Conservation (phyloP, 345 rosid genomes). For the Eucalyptus polybractea region DNA sequence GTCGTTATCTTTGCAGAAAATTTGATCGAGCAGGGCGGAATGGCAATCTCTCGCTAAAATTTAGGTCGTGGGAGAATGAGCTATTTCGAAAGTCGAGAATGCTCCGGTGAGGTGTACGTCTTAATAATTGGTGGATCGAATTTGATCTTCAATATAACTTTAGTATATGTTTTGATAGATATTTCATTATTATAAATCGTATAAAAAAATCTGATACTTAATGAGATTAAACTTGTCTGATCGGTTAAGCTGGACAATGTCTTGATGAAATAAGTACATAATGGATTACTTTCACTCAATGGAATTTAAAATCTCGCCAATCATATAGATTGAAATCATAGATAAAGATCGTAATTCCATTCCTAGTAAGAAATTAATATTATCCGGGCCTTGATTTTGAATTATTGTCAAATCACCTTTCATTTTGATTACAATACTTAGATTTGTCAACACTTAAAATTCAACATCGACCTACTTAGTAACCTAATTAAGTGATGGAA, state of each 20-base stretch:
- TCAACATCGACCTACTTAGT: not conserved
- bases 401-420: not conserved
- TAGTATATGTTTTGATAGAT: accelerated
- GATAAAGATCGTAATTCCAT: not conserved
- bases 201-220: not conserved
- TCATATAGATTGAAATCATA: not conserved
- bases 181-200: accelerated
- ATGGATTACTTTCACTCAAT: not conserved
- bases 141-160: not conserved
- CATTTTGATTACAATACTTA: not conserved
- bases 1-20: not conserved
- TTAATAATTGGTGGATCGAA: not conserved
- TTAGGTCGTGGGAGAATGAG: not conserved
- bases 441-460: not conserved
- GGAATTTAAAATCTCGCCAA: not conserved
- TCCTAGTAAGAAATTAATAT: not conserved
- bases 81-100: not conserved
- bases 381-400: not conserved
- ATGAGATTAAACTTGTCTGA: not conserved
- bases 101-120: not conserved
- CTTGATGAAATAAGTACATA: not conserved
- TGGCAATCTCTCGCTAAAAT: not conserved
- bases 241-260: not conserved
- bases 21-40: not conserved
- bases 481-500: not conserved